Conservation (phyloP, 2,329 filamentous ascomycete species). For the Neurospora crassa region DNA sequence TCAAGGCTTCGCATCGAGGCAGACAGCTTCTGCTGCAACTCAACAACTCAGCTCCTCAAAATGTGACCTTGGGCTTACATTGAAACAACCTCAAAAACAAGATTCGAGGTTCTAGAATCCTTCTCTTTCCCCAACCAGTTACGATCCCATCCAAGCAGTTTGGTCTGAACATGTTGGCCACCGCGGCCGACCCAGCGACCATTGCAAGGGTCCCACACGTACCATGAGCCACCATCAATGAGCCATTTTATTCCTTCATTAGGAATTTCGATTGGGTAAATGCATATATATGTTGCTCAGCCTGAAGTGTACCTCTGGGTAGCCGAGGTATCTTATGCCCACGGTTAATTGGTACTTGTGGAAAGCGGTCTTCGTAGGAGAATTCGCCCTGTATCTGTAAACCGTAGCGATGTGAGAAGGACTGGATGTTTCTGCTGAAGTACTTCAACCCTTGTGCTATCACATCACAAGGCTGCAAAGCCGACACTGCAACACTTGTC, state of each 20-base stretch:
- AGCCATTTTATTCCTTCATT: neutral
- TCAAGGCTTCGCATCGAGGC: neutral
- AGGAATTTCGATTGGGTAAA: neutral
- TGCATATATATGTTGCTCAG: neutral
- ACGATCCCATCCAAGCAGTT: neutral
- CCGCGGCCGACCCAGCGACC: neutral
- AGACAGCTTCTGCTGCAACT: neutral
- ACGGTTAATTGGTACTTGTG: neutral
- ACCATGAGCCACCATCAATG: neutral
- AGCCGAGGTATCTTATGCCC: no score
- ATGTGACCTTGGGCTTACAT: neutral
- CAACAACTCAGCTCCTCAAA: neutral
- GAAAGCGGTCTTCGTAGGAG: neutral
- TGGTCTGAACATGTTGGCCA: neutral
- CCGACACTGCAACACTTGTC: no score
- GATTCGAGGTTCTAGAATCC: neutral
- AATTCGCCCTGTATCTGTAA: neutral
- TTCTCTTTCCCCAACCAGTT: neutral
- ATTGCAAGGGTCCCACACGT: neutral
- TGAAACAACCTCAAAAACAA: neutral
- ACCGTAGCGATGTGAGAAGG: neutral
- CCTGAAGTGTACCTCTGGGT: no score
- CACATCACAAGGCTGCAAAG: no score
- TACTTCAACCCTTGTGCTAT: no score
- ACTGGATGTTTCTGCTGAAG: neutral